Percentiles rank a stretch among this genome's conserved stretches.
These are phyloP conservation scores for Coemansia sp. DNA, from an alignment of 192 early-diverging fungal species.

Conservation along the genomic window DNA sequence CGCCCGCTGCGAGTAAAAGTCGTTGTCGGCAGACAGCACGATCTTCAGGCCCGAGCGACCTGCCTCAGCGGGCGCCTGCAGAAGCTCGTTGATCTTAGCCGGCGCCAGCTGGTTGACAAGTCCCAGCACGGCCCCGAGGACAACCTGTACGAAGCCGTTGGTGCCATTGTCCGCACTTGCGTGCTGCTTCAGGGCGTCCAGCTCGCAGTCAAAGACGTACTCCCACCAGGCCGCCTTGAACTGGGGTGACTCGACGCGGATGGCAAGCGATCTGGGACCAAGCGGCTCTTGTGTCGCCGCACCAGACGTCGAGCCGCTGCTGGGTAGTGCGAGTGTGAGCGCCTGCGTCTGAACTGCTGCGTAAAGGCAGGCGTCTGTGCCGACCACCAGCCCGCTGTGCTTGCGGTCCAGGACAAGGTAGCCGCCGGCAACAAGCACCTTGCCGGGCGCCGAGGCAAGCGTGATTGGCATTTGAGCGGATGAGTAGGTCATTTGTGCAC, in stretches of 20 bases:
- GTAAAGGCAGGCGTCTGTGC: slow-evolving; percentile 82
- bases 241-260: slow-evolving; percentile 76
- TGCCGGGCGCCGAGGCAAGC: slow-evolving; percentile 88
- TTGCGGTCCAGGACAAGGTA: slow-evolving; percentile 87
- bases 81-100: slow-evolving; percentile 1
- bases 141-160: slow-evolving; percentile 42
- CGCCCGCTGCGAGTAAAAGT: slow-evolving; percentile 96
- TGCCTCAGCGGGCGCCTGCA: neutral
- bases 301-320: too few relatives aligned
- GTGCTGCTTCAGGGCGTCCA: slow-evolving; percentile 15
- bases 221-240: slow-evolving; percentile 81
- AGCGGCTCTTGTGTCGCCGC: too few relatives aligned
- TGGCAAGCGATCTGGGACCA: slow-evolving; percentile 6
- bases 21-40: slow-evolving; percentile 86
- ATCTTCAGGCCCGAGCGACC: slow-evolving; percentile 59
- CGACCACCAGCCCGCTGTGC: slow-evolving; percentile 80
- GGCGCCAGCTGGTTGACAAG: slow-evolving; percentile 20
- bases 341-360: slow-evolving; percentile 53
- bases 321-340: slow-evolving; percentile 3
- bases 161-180: slow-evolving; percentile 23
- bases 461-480: slow-evolving; percentile 13
- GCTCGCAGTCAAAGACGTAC: slow-evolving; percentile 51
- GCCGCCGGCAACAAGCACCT: slow-evolving; percentile 89
- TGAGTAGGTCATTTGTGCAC: slow-evolving; percentile 11
- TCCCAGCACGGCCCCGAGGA: slow-evolving; percentile 33